Evolutionary conservation across 345 rosid genomes (phyloP), one percentile per base, ranked within the genome.

Genomic region (Lumnitzera racemosa): DNA sequence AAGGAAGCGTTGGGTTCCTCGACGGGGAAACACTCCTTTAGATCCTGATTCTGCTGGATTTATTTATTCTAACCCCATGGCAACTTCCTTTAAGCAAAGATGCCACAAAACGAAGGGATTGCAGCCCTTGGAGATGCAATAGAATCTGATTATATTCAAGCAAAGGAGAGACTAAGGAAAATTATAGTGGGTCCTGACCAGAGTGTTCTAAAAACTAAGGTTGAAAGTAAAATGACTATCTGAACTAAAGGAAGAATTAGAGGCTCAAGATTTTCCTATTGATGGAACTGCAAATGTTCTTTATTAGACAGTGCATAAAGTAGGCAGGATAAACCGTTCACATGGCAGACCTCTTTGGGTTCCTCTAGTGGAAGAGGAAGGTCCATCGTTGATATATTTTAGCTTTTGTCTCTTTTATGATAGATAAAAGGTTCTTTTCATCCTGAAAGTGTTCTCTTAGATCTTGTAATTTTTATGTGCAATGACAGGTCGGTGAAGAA

Each of bases 321-420:
- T 96, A 68, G 85, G 98, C 77, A 83, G 98, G 73, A 89, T 92
- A 61, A 92, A 92, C 77, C 96, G 92, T 46, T 92, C 98, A 52
- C 96, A 96, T 43, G 96, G 96, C 50, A 79, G 96, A 49, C 98
- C 98, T 47, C 96, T 92, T 49, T 92, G 98, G 98, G 95, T 92
- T 70, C 98, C 96, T 74, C 98, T 94, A 17, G 81, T 92, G 24
- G 91, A 87, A 72, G 98, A 89, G 77, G 89, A 87, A 89, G 98
- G 98, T 88, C 59, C 58, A 51, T 53, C 61, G 57, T 59, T 71
- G 53, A 55, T 53, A 23, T 25, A 50, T 46, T 31, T 24, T 20
- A 1, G 0, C 12, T 68, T 52, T 55, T 12, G 25, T 17, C 12
- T 55, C 31, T 24, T 36, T 62, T 46, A n/a, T 57, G 43, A 29